Evolutionary conservation across 2,329 filamentous ascomycete genomes (phyloP).

Genomic region (Nothophoma quercina): DNA sequence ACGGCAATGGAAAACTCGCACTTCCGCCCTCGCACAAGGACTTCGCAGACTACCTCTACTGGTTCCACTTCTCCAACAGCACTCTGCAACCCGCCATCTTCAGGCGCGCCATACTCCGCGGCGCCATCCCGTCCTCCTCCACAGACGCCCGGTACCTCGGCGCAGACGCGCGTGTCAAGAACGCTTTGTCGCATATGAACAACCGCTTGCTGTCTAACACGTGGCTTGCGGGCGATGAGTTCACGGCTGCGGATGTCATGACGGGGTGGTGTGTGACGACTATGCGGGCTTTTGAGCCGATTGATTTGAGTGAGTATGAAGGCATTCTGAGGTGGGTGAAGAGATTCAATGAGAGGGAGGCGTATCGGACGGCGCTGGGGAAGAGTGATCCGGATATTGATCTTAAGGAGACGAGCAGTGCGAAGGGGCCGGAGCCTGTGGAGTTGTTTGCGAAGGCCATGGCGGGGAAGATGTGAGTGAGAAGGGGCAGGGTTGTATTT

Average conservation of each 20-base stretch:
- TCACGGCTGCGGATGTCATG: conserved; percentile 74
- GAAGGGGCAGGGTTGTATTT: no score
- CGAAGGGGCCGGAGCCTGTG: conserved; percentile 32
- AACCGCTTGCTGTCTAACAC: conserved; percentile 55
- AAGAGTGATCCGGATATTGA: conserved; percentile 59
- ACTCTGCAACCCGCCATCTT: conserved; percentile 51
- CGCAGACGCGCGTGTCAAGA: conserved; percentile 46
- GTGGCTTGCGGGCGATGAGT: conserved; percentile 68
- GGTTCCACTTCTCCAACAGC: conserved; percentile 65
- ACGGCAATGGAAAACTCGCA: conserved; percentile 58
- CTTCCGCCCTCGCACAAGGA: conserved; percentile 55
- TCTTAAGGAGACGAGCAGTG: conserved; percentile 36
- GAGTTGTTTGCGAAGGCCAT: conserved; percentile 32
- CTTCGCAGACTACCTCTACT: conserved; percentile 70
- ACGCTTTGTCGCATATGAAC: conserved; percentile 58
- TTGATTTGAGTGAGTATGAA: conserved; percentile 44
- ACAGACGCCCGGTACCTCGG: conserved; percentile 46
- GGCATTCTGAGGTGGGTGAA: conserved; percentile 42
- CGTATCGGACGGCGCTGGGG: conserved; percentile 61
- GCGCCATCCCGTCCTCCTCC: conserved; percentile 36
- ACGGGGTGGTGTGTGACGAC: conserved; percentile 67
- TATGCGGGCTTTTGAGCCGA: conserved; percentile 61
- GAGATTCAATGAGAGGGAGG: conserved; percentile 36
- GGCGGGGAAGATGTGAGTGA: conserved; percentile 34
- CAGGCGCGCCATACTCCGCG: conserved; percentile 36